Percentiles rank a stretch among this genome's conserved stretches.
phyloP scores from a whole-genome alignment of 2,329 filamentous ascomycete genomes.

The Sclerotinia sclerotiorum region DNA sequence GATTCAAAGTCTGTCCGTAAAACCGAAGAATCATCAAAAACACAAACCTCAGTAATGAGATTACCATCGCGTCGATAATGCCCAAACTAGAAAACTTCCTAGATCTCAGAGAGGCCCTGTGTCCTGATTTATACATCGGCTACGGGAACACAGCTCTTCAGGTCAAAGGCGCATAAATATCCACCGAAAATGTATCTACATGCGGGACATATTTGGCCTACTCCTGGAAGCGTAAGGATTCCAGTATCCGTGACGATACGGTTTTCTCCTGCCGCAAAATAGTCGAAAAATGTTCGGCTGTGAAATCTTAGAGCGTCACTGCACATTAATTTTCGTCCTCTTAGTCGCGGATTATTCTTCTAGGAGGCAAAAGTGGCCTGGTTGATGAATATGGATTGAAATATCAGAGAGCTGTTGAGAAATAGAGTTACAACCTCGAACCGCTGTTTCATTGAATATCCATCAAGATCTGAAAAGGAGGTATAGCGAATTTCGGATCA shows the following conservation, averaged over 20 bases:
- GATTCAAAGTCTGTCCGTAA: background rate
- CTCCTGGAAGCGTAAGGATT: slow-evolving; percentile 79
- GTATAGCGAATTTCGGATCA: slow-evolving; percentile 76
- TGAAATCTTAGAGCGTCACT: slow-evolving; percentile 70
- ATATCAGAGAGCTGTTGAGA: too few relatives aligned
- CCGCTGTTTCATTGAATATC: slow-evolving; percentile 58
- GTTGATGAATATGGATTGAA: too few relatives aligned
- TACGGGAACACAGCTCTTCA: slow-evolving; percentile 82
- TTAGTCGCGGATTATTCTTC: slow-evolving; percentile 71
- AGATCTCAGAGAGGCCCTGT: slow-evolving; percentile 53
- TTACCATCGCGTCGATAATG: background rate
- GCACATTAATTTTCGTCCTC: slow-evolving; percentile 82
- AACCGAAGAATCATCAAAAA: background rate
- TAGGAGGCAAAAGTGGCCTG: too few relatives aligned
- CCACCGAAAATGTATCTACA: slow-evolving; percentile 75
- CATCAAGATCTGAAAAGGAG: slow-evolving; percentile 76
- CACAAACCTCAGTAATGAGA: too few relatives aligned
- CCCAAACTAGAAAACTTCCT: slow-evolving; percentile 15
- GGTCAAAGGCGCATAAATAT: slow-evolving; percentile 72
- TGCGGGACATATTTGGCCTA: slow-evolving; percentile 83
- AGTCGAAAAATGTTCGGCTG: slow-evolving; percentile 69
- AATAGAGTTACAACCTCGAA: too few relatives aligned
- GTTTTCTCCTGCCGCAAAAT: slow-evolving; percentile 86
- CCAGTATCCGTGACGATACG: slow-evolving; percentile 69
- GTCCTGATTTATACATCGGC: slow-evolving; percentile 71